Evolutionary conservation across 2,329 filamentous ascomycete species (phyloP).

Genomic region (Alternaria viburni): DNA sequence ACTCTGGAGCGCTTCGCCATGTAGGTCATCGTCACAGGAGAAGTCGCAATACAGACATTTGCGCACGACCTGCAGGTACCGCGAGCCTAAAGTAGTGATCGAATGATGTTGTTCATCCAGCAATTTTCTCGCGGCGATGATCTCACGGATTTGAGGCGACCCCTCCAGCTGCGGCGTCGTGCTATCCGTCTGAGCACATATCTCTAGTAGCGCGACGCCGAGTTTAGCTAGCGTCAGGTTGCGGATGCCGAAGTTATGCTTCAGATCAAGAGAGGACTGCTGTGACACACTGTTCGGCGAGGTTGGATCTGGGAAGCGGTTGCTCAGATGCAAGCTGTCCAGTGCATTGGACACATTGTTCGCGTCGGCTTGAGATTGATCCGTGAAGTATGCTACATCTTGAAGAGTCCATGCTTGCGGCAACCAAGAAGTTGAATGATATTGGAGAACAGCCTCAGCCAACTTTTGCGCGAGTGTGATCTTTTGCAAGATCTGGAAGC

Average conservation of each 20-base stretch:
- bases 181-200: not conserved
- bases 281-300: not conserved
- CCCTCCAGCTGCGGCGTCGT: not conserved
- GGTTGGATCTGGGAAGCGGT: not conserved
- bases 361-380: not conserved
- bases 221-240: not conserved
- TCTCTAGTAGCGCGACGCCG: not conserved
- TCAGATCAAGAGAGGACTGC: not conserved
- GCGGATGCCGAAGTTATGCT: not conserved
- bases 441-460: constrained; percentile 14
- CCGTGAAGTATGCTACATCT: constrained; percentile 18
- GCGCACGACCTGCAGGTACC: not conserved
- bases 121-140: not conserved
- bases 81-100: not conserved
- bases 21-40: not conserved
- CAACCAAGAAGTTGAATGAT: constrained; percentile 21
- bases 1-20: not conserved
- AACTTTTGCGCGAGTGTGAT: constrained; percentile 12
- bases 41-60: not conserved
- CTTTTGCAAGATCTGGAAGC: not conserved
- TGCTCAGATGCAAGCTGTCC: not conserved
- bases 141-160: not conserved
- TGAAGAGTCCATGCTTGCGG: constrained; percentile 15
- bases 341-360: not conserved
- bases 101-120: not conserved